phyloP scores from a whole-genome alignment of 2,329 filamentous ascomycete genomes.

The Pestalotiopsis sp. region DNA sequence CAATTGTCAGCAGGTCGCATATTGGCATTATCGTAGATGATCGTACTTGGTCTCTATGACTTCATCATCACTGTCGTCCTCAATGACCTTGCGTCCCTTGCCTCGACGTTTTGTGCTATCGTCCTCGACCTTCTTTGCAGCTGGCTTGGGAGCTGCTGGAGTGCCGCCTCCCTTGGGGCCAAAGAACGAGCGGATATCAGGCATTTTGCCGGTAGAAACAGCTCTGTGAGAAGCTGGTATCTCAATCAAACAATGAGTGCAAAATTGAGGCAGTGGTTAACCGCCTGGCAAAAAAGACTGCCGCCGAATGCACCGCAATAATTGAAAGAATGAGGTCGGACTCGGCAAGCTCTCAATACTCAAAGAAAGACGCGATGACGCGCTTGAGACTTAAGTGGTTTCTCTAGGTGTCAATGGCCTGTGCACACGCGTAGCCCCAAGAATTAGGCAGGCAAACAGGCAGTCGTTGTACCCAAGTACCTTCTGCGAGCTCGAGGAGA shows the following conservation, averaged over 20 bases:
- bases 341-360: neutral
- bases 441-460: neutral
- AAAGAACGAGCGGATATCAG: conserved; percentile 93
- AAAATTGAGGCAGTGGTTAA: neutral
- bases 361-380: conserved; percentile 1
- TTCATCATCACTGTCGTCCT: conserved; percentile 83
- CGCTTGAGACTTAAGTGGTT: conserved; percentile 11
- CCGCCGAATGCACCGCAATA: neutral
- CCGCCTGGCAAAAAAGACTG: neutral
- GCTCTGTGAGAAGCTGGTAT: neutral
- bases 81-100: conserved; percentile 69
- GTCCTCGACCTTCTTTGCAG: conserved; percentile 47
- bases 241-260: neutral
- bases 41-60: conserved; percentile 58
- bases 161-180: conserved; percentile 69
- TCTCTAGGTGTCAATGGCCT: neutral
- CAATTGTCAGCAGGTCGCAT: conserved; percentile 16
- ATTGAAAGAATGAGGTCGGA: neutral
- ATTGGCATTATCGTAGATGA: neutral
- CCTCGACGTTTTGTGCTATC: conserved; percentile 45
- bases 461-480: neutral
- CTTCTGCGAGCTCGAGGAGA: neutral
- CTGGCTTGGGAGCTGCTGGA: conserved; percentile 43
- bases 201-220: conserved; percentile 53
- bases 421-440: neutral